Evolutionary conservation across 73 alveolate species (phyloP).

Genomic region (Urostyla sp.): DNA sequence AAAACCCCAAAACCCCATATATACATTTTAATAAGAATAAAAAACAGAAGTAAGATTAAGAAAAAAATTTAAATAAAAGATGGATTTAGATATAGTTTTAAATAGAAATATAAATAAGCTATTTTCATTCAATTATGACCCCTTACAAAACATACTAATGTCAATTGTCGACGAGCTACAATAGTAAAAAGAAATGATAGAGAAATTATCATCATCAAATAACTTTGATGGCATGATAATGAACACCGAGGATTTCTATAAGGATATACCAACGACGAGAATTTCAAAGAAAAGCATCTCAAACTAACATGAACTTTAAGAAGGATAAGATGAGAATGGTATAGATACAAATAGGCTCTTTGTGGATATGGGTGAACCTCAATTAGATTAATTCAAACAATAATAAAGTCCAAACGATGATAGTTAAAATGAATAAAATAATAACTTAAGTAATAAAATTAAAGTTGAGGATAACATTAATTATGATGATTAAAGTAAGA

Average conservation of each 20-base stretch:
- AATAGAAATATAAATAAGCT: conserved; percentile 35
- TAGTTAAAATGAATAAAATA: too few species aligned
- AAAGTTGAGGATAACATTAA: too few species aligned
- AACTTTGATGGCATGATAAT: neutral
- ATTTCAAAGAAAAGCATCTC: neutral
- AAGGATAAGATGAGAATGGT: neutral
- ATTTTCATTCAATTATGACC: conserved; percentile 38
- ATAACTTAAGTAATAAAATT: too few species aligned
- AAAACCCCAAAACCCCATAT: too few species aligned
- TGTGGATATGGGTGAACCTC: conserved; percentile 17
- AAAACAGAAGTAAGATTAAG: too few species aligned
- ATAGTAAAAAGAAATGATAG: conserved; percentile 29
- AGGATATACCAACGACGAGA: neutral
- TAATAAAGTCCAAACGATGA: neutral
- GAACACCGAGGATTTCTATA: neutral
- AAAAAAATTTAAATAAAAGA: too few species aligned
- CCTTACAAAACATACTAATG: conserved; percentile 22
- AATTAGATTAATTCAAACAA: neutral
- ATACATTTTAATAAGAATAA: too few species aligned
- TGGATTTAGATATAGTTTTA: too few species aligned
- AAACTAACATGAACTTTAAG: neutral
- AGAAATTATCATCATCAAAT: neutral
- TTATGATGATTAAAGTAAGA: too few species aligned
- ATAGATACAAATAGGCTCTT: neutral
- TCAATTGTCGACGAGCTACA: conserved; percentile 8